A percentile compares a stretch with the other conserved stretches of the same genome.
phyloP scores from a whole-genome alignment of 345 rosid genomes.

The Eucalyptus polyanthemos region DNA sequence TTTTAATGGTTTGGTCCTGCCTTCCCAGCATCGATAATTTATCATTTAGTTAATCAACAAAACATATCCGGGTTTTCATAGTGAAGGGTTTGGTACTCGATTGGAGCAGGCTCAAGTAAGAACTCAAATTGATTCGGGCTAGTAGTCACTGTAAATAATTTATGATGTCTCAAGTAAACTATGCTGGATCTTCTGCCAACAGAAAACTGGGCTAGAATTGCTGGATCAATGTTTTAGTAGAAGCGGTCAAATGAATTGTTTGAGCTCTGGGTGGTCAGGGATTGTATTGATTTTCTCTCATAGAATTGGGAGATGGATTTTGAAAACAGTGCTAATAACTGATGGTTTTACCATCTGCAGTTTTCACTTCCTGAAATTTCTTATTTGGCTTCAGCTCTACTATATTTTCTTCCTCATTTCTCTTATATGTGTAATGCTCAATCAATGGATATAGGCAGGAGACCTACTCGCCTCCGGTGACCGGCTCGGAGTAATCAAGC shows the following conservation, averaged over 20 bases:
- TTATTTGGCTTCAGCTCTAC: background rate
- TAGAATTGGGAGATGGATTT: background rate
- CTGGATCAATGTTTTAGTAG: background rate
- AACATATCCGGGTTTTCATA: background rate
- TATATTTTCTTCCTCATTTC: background rate
- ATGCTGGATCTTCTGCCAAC: background rate
- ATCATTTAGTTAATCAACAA: background rate
- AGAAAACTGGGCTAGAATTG: background rate
- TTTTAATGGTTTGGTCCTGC: background rate
- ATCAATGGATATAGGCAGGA: no score
- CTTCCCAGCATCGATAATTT: background rate
- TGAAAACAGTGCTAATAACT: background rate
- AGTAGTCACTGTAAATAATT: background rate
- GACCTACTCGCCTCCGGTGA: background rate
- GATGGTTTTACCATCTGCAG: background rate
- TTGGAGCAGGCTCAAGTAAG: background rate
- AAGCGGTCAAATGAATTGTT: background rate
- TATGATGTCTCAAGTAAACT: background rate
- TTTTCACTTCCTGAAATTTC: background rate
- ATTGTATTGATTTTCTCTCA: background rate
- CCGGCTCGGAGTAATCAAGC: no score
- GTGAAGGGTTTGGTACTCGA: background rate
- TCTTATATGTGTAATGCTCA: background rate
- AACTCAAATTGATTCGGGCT: background rate
- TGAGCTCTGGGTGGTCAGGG: background rate